A percentile compares a stretch with the other conserved stretches of the same genome.
Conservation (phyloP, 176 grass and related monocot genomes). For the Luzula sylvatica region DNA sequence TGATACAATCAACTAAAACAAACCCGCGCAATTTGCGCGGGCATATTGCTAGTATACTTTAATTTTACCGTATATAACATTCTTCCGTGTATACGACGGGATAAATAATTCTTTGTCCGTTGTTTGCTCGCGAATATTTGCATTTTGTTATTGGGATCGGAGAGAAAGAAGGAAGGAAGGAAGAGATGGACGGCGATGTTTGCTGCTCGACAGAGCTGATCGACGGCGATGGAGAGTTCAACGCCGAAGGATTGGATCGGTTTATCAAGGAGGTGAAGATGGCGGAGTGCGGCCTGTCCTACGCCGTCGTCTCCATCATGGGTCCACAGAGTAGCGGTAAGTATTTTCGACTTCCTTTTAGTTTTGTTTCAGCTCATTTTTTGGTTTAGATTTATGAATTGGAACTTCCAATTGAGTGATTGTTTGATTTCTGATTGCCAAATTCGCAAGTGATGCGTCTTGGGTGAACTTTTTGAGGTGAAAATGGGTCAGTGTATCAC, state of each 20-base stretch:
- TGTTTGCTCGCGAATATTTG: background rate
- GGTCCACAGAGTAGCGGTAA: slow-evolving; percentile 86
- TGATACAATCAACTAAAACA: no score
- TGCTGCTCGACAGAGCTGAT: slow-evolving; percentile 54
- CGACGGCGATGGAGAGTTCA: slow-evolving; percentile 46
- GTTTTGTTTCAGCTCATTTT: no score
- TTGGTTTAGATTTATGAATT: background rate
- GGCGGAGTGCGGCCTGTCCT: slow-evolving; percentile 48
- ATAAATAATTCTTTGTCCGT: slow-evolving; percentile 5
- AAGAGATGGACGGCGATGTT: slow-evolving; percentile 9
- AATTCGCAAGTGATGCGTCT: background rate
- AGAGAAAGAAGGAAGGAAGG: background rate
- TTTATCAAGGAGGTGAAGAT: slow-evolving; percentile 43
- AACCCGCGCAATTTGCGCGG: no score
- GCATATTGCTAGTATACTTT: no score
- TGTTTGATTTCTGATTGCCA: background rate
- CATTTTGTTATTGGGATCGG: slow-evolving; percentile 8
- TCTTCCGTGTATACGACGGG: slow-evolving; percentile 9
- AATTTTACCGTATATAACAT: background rate
- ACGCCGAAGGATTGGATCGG: slow-evolving; percentile 38
- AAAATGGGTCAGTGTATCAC: no score
- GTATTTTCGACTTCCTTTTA: background rate
- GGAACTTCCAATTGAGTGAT: background rate
- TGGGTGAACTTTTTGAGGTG: no score
- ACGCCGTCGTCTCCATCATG: slow-evolving; percentile 80